Evolutionary conservation across 129 eudicot genomes (phyloP).

Genomic region (Cynara cardunculus): DNA sequence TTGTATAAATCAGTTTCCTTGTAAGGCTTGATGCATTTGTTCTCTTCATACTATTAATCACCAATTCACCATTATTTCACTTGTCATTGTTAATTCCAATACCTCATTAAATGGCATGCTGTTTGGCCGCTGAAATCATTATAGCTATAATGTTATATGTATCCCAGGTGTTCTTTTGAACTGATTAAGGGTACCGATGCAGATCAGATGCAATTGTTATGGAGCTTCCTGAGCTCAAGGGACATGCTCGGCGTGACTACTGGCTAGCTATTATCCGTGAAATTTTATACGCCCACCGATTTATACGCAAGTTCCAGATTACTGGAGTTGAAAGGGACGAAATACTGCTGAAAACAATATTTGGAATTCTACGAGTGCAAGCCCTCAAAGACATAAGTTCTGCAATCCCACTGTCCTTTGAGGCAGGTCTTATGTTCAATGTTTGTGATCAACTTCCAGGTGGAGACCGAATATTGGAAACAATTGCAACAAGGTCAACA

Average conservation of each 20-base stretch:
- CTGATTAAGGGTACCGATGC: slow-evolving; percentile 33
- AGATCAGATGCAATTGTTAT: slow-evolving; percentile 80
- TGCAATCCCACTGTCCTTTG: slow-evolving; percentile 44
- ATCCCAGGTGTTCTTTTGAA: slow-evolving; percentile 13
- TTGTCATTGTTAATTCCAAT: neutral
- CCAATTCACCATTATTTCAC: neutral
- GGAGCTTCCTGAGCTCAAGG: slow-evolving; percentile 98
- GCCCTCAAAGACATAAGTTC: slow-evolving; percentile 63
- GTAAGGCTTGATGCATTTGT: slow-evolving; percentile 42
- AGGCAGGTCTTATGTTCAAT: slow-evolving; percentile 77
- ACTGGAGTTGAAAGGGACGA: slow-evolving; percentile 69
- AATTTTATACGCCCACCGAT: slow-evolving; percentile 65
- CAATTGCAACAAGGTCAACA: slow-evolving; percentile 61
- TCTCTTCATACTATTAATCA: neutral
- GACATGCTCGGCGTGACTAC: slow-evolving; percentile 87
- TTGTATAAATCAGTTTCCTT: slow-evolving; percentile 59
- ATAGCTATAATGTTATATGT: neutral
- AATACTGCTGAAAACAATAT: slow-evolving; percentile 68
- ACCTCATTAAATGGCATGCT: neutral
- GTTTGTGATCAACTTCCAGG: slow-evolving; percentile 93
- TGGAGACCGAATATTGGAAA: slow-evolving; percentile 78
- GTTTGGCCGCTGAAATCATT: neutral
- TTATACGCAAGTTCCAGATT: slow-evolving; percentile 59
- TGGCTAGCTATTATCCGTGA: slow-evolving; percentile 89
- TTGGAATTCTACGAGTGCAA: slow-evolving; percentile 83